These are phyloP conservation scores for Blastomyces percursus DNA, from an alignment of 2,329 filamentous ascomycete species.

Conservation along the genomic window DNA sequence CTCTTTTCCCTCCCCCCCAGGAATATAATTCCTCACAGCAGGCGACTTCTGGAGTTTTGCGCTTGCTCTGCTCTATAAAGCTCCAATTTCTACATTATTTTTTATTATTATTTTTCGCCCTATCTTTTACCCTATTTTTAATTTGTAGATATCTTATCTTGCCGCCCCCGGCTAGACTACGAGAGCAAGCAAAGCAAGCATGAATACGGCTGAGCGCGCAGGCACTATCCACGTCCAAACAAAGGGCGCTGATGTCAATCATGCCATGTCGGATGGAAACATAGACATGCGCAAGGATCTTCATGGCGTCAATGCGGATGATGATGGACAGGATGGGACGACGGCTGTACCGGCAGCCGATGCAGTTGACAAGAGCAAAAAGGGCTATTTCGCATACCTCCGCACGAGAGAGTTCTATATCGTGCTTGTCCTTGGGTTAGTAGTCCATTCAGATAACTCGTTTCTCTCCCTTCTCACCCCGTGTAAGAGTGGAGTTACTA, in stretches of 20 bases:
- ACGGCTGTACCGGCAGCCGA: conserved; percentile 28
- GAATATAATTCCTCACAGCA: conserved; percentile 10
- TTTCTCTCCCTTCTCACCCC: not conserved
- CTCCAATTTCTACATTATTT: conserved; percentile 25
- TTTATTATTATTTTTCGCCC: not conserved
- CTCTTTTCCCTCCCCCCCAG: conserved; percentile 3
- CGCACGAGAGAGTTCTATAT: conserved; percentile 79
- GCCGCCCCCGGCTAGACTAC: not conserved
- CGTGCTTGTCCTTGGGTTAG: conserved; percentile 61
- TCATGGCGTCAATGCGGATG: conserved; percentile 9
- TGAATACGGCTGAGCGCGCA: conserved; percentile 22
- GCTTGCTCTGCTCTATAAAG: conserved; percentile 40
- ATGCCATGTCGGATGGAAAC: not conserved
- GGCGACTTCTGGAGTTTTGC: conserved; percentile 51
- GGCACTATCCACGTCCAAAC: conserved; percentile 19
- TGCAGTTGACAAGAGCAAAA: conserved; percentile 34
- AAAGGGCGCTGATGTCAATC: conserved; percentile 9
- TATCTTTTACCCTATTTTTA: conserved; percentile 2
- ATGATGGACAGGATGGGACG: conserved; percentile 13
- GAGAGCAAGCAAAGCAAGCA: conserved; percentile 2
- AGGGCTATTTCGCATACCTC: conserved; percentile 57
- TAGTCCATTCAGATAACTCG: conserved; percentile 12
- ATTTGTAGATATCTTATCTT: not conserved
- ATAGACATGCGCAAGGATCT: not conserved
- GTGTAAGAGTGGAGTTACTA: not conserved